These are phyloP conservation scores for Fusarium sterilihyphosum DNA, from an alignment of 2,329 filamentous ascomycete species.

Conservation along the genomic window DNA sequence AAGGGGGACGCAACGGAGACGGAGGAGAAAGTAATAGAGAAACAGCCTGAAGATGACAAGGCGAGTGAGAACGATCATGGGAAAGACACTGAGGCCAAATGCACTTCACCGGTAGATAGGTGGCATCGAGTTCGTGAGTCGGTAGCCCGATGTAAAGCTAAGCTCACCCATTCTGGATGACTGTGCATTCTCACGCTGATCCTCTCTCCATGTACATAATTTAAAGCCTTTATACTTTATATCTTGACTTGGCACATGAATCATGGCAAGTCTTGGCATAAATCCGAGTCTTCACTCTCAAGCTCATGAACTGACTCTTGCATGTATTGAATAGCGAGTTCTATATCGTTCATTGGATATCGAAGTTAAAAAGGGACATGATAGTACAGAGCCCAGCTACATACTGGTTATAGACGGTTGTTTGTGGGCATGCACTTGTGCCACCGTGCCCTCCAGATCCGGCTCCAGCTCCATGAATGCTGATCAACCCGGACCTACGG, in stretches of 20 bases:
- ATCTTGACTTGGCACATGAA: neutral
- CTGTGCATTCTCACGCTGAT: neutral
- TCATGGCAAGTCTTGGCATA: neutral
- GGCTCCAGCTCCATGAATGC: neutral
- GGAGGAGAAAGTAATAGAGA: neutral
- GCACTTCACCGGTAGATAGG: too few relatives aligned
- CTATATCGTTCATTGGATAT: too few relatives aligned
- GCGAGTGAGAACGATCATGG: neutral
- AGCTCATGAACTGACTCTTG: too few relatives aligned
- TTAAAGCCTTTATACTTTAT: neutral
- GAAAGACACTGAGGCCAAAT: neutral
- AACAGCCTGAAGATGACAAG: neutral
- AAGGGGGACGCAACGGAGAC: neutral
- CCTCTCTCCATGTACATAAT: neutral
- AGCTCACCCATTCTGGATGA: neutral
- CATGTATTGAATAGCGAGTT: too few relatives aligned
- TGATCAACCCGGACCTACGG: neutral
- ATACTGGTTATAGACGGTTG: neutral
- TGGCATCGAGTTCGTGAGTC: accelerated
- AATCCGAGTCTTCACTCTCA: too few relatives aligned
- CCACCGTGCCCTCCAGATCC: too few relatives aligned
- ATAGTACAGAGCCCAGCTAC: neutral
- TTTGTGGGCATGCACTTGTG: too few relatives aligned
- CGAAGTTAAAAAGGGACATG: neutral
- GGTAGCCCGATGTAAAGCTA: accelerated